A percentile compares a stretch with the other conserved stretches of the same genome.
Evolutionary conservation across 2,329 filamentous ascomycete species (phyloP).

Genomic region (Aspergillus sp.): DNA sequence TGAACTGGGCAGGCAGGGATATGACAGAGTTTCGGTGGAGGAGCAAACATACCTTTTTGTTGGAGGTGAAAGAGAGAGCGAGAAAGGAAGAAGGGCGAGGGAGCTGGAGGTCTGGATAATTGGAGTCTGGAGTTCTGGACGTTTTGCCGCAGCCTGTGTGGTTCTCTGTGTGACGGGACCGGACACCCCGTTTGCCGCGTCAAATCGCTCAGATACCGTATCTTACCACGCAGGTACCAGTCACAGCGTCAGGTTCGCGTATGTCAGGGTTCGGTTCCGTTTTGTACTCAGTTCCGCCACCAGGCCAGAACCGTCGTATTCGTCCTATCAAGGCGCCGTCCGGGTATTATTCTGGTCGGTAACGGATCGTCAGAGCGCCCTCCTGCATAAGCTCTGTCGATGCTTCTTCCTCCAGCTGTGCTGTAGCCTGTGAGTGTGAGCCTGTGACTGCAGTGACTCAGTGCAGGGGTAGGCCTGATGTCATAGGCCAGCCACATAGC

Average conservation of each 20-base stretch:
- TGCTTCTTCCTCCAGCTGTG: background rate
- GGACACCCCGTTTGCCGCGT: background rate
- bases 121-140: background rate
- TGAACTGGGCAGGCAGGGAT: background rate
- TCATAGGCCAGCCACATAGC: background rate
- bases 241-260: background rate
- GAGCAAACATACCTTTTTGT: constrained; percentile 8
- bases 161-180: constrained; percentile 5
- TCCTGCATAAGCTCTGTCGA: background rate
- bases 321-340: background rate
- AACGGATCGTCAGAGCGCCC: background rate
- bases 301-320: background rate
- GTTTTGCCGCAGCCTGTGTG: background rate
- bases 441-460: no score
- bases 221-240: background rate
- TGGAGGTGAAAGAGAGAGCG: background rate
- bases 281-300: background rate
- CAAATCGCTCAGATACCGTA: background rate
- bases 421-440: no score
- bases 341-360: constrained; percentile 4
- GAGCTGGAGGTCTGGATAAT: constrained; percentile 1
- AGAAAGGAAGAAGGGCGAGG: constrained; percentile 1
- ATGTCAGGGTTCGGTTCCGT: constrained; percentile 12
- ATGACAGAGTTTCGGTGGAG: constrained; percentile 3
- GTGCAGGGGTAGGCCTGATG: no score